Evolutionary conservation across 345 rosid species (phyloP), one percentile per base, ranked within the genome.

Genomic region (Barbarea vulgaris): DNA sequence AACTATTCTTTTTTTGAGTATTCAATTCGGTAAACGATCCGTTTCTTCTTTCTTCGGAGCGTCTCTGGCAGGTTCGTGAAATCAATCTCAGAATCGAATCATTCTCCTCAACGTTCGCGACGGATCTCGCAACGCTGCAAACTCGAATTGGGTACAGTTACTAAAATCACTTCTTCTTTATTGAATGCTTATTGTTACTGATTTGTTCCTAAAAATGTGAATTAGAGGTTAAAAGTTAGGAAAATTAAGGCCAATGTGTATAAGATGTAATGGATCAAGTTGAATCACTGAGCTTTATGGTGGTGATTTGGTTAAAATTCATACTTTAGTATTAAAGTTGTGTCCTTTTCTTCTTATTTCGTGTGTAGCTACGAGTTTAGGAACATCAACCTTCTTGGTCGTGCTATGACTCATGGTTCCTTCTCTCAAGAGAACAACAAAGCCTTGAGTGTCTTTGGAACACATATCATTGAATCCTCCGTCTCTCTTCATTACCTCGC

Each of bases 341-440:
- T 48, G 22, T 52, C 19, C 31, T 75, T 39, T n/a, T n/a, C n/a
- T n/a, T 61, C 2, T 31, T 54, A 17, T 48, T 21, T 39, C 66
- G 14, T 36, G 42, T 24, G 79, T 70, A 90, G 93, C 33, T 90
- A 86, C 62, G 52, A 60, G 27, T 90, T 88, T 80, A 41, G 42
- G 62, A 80, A 76, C 48, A 58, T 80, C 55, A 80, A 80, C 47
- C 81, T 87, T 73, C 90, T 90, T 55, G 81, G 87, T 34, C 91
- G 85, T 4, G 90, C 96, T 1, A 84, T 90, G 93, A 87, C 93
- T 33, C 96, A 88, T 18, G 52, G 85, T 51, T 90, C 93, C 10
- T 90, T 83, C 79, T 88, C 93, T 1, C 70, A 78, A 69, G 93
- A 90, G 78, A 90, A 80, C 82, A 90, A 87, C 77, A 83, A 52